Percentiles rank a stretch among this genome's conserved stretches.
Conservation (phyloP, 768 basidiomycete genomes). For the Atractiella rhizophila region DNA sequence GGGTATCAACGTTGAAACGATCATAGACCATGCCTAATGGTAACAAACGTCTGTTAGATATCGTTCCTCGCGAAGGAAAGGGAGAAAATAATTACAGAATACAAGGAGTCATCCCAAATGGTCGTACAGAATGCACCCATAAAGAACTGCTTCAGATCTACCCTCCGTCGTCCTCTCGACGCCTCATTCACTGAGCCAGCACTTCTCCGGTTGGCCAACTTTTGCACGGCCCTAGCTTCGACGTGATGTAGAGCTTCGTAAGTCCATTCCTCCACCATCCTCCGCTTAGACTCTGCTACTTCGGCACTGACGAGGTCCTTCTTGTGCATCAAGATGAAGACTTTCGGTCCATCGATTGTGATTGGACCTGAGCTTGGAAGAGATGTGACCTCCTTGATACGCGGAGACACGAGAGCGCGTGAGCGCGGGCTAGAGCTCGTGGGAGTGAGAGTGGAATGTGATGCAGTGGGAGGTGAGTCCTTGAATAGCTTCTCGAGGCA, state of each 20-base stretch:
- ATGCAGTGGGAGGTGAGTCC: conserved; percentile 28
- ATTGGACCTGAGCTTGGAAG: conserved; percentile 8
- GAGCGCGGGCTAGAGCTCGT: neutral
- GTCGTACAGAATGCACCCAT: conserved; percentile 85
- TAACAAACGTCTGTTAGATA: neutral
- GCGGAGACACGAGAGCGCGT: neutral
- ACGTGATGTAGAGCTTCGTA: too few relatives aligned
- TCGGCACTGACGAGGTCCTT: conserved; percentile 56
- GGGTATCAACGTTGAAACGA: conserved; percentile 87
- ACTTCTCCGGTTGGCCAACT: too few relatives aligned
- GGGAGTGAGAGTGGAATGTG: neutral
- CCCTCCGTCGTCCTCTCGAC: too few relatives aligned
- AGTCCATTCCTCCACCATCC: conserved; percentile 29
- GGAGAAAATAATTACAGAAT: conserved; percentile 20
- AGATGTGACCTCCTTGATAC: conserved; percentile 3
- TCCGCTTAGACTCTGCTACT: too few relatives aligned
- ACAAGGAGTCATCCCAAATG: conserved; percentile 90
- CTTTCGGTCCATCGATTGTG: conserved; percentile 8
- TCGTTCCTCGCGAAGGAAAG: neutral
- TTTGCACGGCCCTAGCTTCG: too few relatives aligned
- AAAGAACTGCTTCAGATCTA: too few relatives aligned
- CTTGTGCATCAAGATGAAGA: conserved; percentile 42
- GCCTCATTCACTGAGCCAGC: too few relatives aligned
- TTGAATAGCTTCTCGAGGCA: conserved; percentile 57
- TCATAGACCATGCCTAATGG: conserved; percentile 79